Base-by-base conservation (phyloP, 2,329 filamentous ascomycete species). In the Alternaria arborescens region DNA sequence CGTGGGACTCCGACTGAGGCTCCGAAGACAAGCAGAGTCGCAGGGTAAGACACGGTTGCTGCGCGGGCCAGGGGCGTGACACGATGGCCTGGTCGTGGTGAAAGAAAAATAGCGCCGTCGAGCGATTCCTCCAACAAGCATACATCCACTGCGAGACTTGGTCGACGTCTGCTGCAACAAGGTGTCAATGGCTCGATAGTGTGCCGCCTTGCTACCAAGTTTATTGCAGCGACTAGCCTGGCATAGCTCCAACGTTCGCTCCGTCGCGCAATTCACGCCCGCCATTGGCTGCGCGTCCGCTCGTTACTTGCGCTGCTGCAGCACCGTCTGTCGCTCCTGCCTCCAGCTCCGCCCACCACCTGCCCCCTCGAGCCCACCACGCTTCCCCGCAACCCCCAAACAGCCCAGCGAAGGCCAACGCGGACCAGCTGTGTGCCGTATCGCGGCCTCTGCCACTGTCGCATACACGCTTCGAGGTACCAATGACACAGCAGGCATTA, bases 401-500 rank as follows among this genome's bases (percentile, higher is more conserved):
- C 56, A 26, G 54, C 52, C 40, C 47, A 46, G 53, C 54, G 54
- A 53, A 44, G 61, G 55, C 51, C 65, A 54, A 46, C 59, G 20
- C 18, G 40, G 40, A 42, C 47, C 46, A 26, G 46, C 61, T 62
- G 67, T 62, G 60, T 46, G 60, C 55, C 60, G 56, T 55, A 52
- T 62, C 59, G 55, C 58, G 52, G 56, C 40, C 46, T n/a, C 50
- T 53, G 34, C 24, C 44, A 34, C 38, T 46, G 43, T 55, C 42
- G 64, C 58, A 40, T 61, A 38, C 61, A 28, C 53, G 30, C 58
- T 50, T 65, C 60, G 61, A 50, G 38, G 56, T 55, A 60, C 69
- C 70, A 70, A 75, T 75, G 71, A 65, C 58, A 65, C 64, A 60
- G 67, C 75, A 69, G 72, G 66, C 69, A 71, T 66, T 58, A 51